A percentile compares a stretch with the other conserved stretches of the same genome.
Conservation (phyloP, 768 basidiomycete genomes). For the Mycena indigotica region DNA sequence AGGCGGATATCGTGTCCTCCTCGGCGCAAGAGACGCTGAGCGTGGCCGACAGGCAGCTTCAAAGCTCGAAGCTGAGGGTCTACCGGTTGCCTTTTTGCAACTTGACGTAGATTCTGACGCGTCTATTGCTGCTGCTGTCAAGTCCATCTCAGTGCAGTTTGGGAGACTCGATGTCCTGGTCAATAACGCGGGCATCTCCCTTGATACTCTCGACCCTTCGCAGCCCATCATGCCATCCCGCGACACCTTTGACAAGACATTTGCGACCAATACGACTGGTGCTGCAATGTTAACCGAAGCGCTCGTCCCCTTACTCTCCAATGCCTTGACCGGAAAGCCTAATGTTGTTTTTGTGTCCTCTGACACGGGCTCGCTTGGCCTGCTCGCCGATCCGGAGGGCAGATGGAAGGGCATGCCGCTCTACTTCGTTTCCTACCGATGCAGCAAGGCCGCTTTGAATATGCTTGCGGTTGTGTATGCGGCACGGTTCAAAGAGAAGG, state of each 20-base stretch:
- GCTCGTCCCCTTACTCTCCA: slow-evolving; percentile 9
- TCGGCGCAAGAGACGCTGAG: slow-evolving; percentile 5
- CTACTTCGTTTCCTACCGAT: slow-evolving; percentile 1
- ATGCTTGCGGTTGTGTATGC: slow-evolving; percentile 14
- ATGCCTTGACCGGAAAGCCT: background rate
- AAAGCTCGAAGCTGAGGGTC: background rate
- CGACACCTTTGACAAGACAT: slow-evolving; percentile 8
- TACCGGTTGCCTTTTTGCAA: background rate
- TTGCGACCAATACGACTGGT: slow-evolving; percentile 5
- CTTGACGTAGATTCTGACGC: slow-evolving; percentile 9
- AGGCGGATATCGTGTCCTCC: slow-evolving; percentile 5
- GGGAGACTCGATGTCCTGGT: slow-evolving; percentile 14
- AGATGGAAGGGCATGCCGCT: background rate
- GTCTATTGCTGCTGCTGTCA: slow-evolving; percentile 11
- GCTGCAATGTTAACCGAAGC: slow-evolving; percentile 5
- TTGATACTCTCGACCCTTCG: background rate
- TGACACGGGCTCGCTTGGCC: slow-evolving; percentile 3
- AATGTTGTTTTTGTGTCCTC: slow-evolving; percentile 13
- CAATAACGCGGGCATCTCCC: slow-evolving; percentile 8
- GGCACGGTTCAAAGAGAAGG: slow-evolving; percentile 1
- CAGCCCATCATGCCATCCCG: background rate
- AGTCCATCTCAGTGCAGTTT: slow-evolving; percentile 10
- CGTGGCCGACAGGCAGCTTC: slow-evolving; percentile 3
- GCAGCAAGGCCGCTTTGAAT: slow-evolving; percentile 15
- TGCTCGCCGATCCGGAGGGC: slow-evolving; percentile 8